Base-by-base conservation (phyloP, 306 rosid genomes). In the Fragaria vesca region DNA sequence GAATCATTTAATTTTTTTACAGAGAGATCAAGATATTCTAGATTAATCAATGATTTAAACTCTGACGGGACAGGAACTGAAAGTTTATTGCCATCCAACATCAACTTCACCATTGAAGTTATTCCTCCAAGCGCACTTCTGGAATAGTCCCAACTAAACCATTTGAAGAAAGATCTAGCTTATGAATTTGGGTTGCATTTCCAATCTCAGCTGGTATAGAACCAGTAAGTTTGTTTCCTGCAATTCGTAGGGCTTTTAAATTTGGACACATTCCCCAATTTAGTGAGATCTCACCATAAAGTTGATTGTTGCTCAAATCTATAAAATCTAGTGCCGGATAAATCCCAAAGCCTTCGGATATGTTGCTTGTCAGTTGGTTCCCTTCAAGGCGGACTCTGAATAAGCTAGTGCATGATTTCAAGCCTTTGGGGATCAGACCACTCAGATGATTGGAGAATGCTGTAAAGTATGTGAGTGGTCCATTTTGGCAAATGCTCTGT, bases 301-400 rank as follows among this genome's bases (percentile, higher is more conserved):
- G 7, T 2, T 30, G 3, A 18, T 54, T 77, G 57, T 17, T 42
- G 38, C 81, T 77, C 32, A 87, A 24, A 73, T 87, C 84, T 32
- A 84, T 30, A 61, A 78, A 84, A 54, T 73, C 46, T 18, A 86
- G 72, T 12, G 52, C 62, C 10, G 87, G 87, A 69, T 83, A 83
- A 62, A 83, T 36, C 6, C 90, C 83, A 16, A 83, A 86, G 18
- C 58, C 80, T 81, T 81, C 82, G 0, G 87, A 81, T 61, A 86
- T 12, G 28, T 86, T 76, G 7, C 80, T 87, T 16, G 2, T 16
- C 24, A 86, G 75, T 13, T 68, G 73, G 82, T 86, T 86, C 8
- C 68, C 62, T 30, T 83, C 69, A 13, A 86, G 83, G 6, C 80
- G 67, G 21, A 85, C 48, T 45, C 79, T 77, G 2, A 72, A 20